phyloP scores from a whole-genome alignment of 768 basidiomycete genomes.

The Boletus speciosus region DNA sequence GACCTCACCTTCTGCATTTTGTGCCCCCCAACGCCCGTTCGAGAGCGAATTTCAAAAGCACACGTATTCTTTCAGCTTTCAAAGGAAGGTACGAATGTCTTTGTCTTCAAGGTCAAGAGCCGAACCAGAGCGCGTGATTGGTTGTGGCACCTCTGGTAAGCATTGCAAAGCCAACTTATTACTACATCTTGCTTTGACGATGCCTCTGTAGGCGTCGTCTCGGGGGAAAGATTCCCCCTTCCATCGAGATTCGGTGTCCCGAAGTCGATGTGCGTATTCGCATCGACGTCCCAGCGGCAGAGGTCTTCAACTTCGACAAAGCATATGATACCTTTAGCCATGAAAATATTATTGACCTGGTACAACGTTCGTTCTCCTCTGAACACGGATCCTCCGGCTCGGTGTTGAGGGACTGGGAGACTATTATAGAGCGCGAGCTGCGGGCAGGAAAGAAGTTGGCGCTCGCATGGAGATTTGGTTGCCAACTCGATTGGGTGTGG shows the following conservation, averaged over 20 bases:
- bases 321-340: slow-evolving; percentile 53
- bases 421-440: slow-evolving; percentile 52
- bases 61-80: slow-evolving; percentile 48
- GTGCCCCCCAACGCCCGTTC: slow-evolving; percentile 54
- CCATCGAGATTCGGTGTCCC: slow-evolving; percentile 71
- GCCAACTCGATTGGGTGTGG: slow-evolving; percentile 85
- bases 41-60: slow-evolving; percentile 36
- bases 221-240: slow-evolving; percentile 66
- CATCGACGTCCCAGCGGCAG: slow-evolving; percentile 60
- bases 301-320: slow-evolving; percentile 35
- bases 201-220: slow-evolving; percentile 54
- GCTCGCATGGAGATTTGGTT: slow-evolving; percentile 74
- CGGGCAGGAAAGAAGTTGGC: slow-evolving; percentile 56
- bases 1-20: slow-evolving; percentile 81
- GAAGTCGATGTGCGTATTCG: slow-evolving; percentile 61
- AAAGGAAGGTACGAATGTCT: slow-evolving; percentile 75
- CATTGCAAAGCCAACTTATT: neutral
- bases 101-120: slow-evolving; percentile 79
- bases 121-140: slow-evolving; percentile 81
- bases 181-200: neutral
- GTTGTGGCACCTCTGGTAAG: slow-evolving; percentile 84
- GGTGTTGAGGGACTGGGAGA: slow-evolving; percentile 51
- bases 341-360: slow-evolving; percentile 59
- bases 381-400: slow-evolving; percentile 26
- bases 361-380: slow-evolving; percentile 50